These are phyloP conservation scores for Basipetospora chlamydospora DNA, from an alignment of 2,329 filamentous ascomycete species.

Conservation along the genomic window DNA sequence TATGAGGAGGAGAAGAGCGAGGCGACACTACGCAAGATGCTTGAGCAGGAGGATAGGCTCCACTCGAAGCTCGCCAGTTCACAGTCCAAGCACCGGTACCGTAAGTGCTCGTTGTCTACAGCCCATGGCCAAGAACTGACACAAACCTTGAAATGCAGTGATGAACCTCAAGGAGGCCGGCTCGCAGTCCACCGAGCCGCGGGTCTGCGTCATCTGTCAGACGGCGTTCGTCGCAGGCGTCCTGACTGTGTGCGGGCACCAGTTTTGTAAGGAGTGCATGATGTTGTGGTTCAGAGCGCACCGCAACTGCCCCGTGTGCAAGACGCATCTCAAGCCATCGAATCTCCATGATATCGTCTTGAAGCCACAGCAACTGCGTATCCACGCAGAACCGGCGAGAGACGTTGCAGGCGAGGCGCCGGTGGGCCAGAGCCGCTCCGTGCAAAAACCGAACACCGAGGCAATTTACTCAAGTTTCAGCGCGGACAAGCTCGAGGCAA, in stretches of 20 bases:
- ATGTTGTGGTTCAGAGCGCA: slow-evolving; percentile 61
- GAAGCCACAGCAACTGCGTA: slow-evolving; percentile 58
- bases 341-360: slow-evolving; percentile 79
- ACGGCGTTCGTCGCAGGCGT: slow-evolving; percentile 62
- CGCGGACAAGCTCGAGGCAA: slow-evolving; percentile 55
- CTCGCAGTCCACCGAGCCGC: slow-evolving; percentile 37
- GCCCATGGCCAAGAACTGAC: not conserved
- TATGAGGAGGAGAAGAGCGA: slow-evolving; percentile 52
- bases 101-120: slow-evolving; percentile 20
- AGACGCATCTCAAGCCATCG: slow-evolving; percentile 44
- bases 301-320: slow-evolving; percentile 74
- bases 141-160: slow-evolving; percentile 21
- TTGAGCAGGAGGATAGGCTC: slow-evolving; percentile 23
- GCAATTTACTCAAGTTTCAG: slow-evolving; percentile 77
- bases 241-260: slow-evolving; percentile 77
- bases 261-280: slow-evolving; percentile 85
- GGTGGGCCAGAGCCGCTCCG: slow-evolving; percentile 1
- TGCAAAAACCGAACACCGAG: no score
- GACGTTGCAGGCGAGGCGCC: slow-evolving; percentile 13
- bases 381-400: no score
- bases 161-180: slow-evolving; percentile 41
- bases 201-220: slow-evolving; percentile 79
- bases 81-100: slow-evolving; percentile 63
- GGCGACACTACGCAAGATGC: slow-evolving; percentile 20
- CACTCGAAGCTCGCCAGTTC: slow-evolving; percentile 43